phyloP scores from a whole-genome alignment of 2,329 filamentous ascomycete species.

The Neodidymelliopsis sp. region DNA sequence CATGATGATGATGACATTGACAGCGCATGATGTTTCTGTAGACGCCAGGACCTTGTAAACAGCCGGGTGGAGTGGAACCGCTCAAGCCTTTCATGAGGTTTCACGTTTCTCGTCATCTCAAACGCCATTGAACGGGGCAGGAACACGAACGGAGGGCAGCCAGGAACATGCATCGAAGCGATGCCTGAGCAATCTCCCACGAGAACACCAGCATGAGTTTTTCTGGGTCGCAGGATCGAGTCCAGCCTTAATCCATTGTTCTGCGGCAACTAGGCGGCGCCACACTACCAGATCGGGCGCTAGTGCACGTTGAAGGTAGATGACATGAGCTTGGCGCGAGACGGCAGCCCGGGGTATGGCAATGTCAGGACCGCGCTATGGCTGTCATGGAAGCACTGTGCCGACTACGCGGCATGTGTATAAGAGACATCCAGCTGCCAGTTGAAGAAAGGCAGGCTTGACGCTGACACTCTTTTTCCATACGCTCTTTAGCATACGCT shows the following conservation, averaged over 20 bases:
- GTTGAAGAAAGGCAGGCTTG: conserved; percentile 37
- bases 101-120: conserved; percentile 26
- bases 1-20: conserved; percentile 9
- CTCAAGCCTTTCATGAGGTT: conserved; percentile 25
- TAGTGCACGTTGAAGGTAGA: conserved; percentile 36
- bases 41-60: conserved; percentile 32
- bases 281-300: conserved; percentile 15
- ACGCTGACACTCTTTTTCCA: conserved; percentile 43
- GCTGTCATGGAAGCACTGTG: conserved; percentile 23
- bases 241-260: conserved; percentile 26
- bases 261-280: conserved; percentile 32
- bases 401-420: conserved; percentile 29
- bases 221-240: conserved; percentile 30
- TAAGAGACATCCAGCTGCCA: conserved; percentile 30
- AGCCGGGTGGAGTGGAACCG: conserved; percentile 13
- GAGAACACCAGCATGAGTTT: conserved; percentile 24
- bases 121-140: conserved; percentile 27
- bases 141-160: conserved; percentile 17
- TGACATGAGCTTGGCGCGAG: conserved; percentile 35
- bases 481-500: conserved; percentile 40
- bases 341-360: conserved; percentile 25
- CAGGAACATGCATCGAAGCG: conserved; percentile 32
- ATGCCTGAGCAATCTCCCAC: conserved; percentile 27
- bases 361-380: conserved; percentile 24
- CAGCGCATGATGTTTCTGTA: conserved; percentile 38